Base-by-base conservation (phyloP, 495 filamentous ascomycete species). In the Lophiotrema nucula region DNA sequence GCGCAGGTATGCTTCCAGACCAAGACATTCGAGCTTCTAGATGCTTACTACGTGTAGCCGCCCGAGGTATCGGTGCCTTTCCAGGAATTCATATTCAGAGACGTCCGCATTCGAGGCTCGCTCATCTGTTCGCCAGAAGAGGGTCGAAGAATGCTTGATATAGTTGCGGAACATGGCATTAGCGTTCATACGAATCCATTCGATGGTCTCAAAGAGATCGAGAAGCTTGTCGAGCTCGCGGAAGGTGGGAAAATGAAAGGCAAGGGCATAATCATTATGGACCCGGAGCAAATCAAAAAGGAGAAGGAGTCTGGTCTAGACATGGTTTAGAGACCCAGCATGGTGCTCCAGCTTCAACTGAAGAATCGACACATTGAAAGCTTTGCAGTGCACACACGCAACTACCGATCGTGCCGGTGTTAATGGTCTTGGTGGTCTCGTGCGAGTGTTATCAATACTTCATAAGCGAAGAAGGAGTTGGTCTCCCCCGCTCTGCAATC, bases 241-340 rank as follows among this genome's bases (percentile, higher is more conserved):
- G 66, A 77, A 47, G 70, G 71, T 19, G 81, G 81, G 2, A 77
- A 77, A 67, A 73, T 81, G 47, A 66, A 71, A 47, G 80, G 81
- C 2, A 84, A 83, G 60, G 79, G 74, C 1, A 71, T 77, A n/a
- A 71, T 83, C 31, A 60, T 83, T 8, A 71, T 83, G 2, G 77
- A 81, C 56, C 31, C n/a, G 22, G 35, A 54, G 27, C 42, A 55
- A 43, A 54, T 61, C 15, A 27, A 39, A n/a, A 56, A 61, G 35
- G 58, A 61, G 44, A 61, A 61, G 25, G 53, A 26, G 16, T 18
- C 10, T 23, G 53, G 53, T 24, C 24, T 56, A 4, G 53, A 47
- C 23, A 56, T 56, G 42, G 53, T 47, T 11, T 56, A 38, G 16
- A n/a, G n/a, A n/a, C n/a, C n/a, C n/a, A n/a, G n/a, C n/a, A n/a